Evolutionary conservation across 2,329 filamentous ascomycete species (phyloP), one percentile per base, ranked within the genome.

Genomic region (Penicillium griseofulvum): DNA sequence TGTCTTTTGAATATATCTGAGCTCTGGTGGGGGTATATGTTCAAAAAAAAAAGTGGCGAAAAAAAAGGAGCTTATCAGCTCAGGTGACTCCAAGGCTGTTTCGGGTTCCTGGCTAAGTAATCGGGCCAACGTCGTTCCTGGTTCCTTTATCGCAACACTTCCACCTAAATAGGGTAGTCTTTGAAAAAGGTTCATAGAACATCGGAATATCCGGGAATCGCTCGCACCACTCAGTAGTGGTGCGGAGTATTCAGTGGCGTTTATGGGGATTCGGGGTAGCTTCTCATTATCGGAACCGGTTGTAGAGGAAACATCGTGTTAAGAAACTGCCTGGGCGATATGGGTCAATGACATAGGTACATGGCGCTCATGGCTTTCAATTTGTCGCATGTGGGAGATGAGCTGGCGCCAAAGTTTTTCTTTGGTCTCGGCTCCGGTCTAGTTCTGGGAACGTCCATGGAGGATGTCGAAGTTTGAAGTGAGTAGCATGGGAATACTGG

Each of bases 1-100:
- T 22, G 22, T 22, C n/a, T 22, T 22, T 22, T 22, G 22, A 22
- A 22, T n/a, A 6, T 28, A 44, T n/a, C 28, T 42, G 22, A 3
- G n/a, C 19, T 50, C 33, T 34, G 19, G 47, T 41, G 48, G 52
- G 41, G 37, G 22, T 37, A 41, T 22, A 44, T 36, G 8, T 24
- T 34, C n/a, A 7, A 17, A 33, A 52, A 48, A 58, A 49, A 60
- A 59, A 44, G 58, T 63, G 62, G 60, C 60, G 53, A 60, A 60
- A 57, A 59, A 48, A 33, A 45, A 34, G 56, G 37, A 34, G 54
- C 58, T 60, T 63, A 65, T 64, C 59, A 16, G 60, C 57, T 64
- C 62, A 64, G 60, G 62, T 62, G 62, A 63, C 55, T 28, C 7
- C 26, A 28, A 5, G 26, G 26, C 26, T 34, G 51, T 54, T 36